Evolutionary conservation across 495 filamentous ascomycete genomes (phyloP), one percentile per base, ranked within the genome.

Genomic region (Aspergillus affinis): DNA sequence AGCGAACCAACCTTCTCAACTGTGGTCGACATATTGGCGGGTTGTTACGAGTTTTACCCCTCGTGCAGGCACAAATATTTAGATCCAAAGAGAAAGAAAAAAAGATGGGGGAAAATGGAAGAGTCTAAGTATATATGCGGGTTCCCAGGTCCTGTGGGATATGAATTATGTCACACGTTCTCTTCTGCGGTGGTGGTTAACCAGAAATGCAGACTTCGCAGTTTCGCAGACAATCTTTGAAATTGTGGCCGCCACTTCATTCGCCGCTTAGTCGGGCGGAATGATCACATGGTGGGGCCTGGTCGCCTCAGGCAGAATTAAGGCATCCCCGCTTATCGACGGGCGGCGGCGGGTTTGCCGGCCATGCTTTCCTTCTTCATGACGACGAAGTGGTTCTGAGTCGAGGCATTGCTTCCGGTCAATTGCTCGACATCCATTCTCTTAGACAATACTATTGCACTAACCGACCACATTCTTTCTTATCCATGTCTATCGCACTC

Each of bases 11-110:
- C 91, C 90, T 97, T 97, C 59, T 97, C 93, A 69, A 95, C 91
- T 47, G 92, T 97, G 60, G 93, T 97, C 82, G 92, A 82, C 92
- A 97, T 97, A 62, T 76, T 91, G 82, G 75, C 75, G 70, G 64
- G 61, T 59, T 57, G 41, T 64, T 58, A 65, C 62, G 61, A 66
- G 65, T 36, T 60, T 55, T 36, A 60, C 63, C 59, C 61, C 61
- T 65, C 62, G 62, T 60, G 61, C 20, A 59, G 56, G 59, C 21
- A 59, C 55, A 61, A 54, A 55, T 56, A 45, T 58, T 47, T 58
- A 57, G 55, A 62, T 48, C 32, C 44, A 64, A 51, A 27, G 52
- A 52, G 55, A 61, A 57, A 1, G 41, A 18, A 26, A 26, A 46
- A 51, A 21, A 19, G 2, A 51, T n/a, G 44, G 51, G 53, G 15